Evolutionary conservation across 345 rosid species (phyloP).

Genomic region (Crucihimalaya himalaica): DNA sequence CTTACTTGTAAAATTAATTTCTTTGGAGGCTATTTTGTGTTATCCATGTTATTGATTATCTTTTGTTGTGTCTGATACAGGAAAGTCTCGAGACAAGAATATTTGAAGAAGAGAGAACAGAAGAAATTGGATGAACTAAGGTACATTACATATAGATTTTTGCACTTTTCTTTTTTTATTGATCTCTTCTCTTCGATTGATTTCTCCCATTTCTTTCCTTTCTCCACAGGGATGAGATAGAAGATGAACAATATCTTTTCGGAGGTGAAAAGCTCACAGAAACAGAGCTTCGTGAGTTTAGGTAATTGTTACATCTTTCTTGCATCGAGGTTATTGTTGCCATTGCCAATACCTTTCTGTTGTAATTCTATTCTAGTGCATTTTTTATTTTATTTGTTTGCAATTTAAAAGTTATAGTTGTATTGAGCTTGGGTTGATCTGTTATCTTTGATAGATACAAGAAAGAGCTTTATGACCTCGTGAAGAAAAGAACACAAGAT

Average conservation of each 20-base stretch:
- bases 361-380: neutral
- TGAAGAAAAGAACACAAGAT: slow-evolving; percentile 74
- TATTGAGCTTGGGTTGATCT: slow-evolving; percentile 16
- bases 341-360: neutral
- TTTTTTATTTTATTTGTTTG: neutral
- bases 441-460: slow-evolving; percentile 62
- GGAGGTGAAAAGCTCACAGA: slow-evolving; percentile 74
- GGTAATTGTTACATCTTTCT: slow-evolving; percentile 47
- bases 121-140: slow-evolving; percentile 94
- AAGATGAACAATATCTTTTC: slow-evolving; percentile 86
- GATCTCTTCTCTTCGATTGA: slow-evolving; percentile 6
- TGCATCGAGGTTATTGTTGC: slow-evolving; percentile 17
- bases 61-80: slow-evolving; percentile 47
- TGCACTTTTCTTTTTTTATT: slow-evolving; percentile 9
- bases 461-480: slow-evolving; percentile 80
- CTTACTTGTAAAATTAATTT: slow-evolving; percentile 16
- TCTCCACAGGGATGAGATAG: slow-evolving; percentile 75
- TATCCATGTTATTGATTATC: slow-evolving; percentile 22
- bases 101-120: slow-evolving; percentile 93
- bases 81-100: slow-evolving; percentile 87
- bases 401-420: slow-evolving; percentile 11
- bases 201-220: slow-evolving; percentile 18
- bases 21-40: slow-evolving; percentile 9
- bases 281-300: slow-evolving; percentile 61
- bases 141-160: slow-evolving; percentile 40